A percentile compares a stretch with the other conserved stretches of the same genome.
These are phyloP conservation scores for Rhodotorula sp. DNA, from an alignment of 1,284 basidiomycete species.

Conservation along the genomic window DNA sequence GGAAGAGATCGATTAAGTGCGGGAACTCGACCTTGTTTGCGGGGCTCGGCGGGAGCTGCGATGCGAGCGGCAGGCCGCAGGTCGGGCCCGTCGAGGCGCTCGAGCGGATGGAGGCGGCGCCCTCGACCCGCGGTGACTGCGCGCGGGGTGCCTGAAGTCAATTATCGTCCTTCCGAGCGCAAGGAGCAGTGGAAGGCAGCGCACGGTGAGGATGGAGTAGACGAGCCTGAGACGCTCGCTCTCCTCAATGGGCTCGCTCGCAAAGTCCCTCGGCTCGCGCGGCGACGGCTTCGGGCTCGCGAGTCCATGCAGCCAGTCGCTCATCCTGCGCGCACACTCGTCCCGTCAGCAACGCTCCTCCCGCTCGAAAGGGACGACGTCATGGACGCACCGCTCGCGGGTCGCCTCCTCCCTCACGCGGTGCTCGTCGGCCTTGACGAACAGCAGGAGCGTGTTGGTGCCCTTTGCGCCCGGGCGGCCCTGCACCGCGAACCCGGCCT, in stretches of 20 bases:
- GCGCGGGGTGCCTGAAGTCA: background rate
- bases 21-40: slow-evolving; percentile 60
- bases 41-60: slow-evolving; percentile 14
- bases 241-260: slow-evolving; percentile 59
- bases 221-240: slow-evolving; percentile 79
- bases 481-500: slow-evolving; percentile 66
- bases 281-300: slow-evolving; percentile 56
- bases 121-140: slow-evolving; percentile 9
- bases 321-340: slow-evolving; percentile 55
- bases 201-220: slow-evolving; percentile 67
- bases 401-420: slow-evolving; percentile 68
- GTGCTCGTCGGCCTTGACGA: slow-evolving; percentile 69
- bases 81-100: slow-evolving; percentile 22
- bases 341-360: background rate
- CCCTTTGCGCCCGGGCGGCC: slow-evolving; percentile 68
- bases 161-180: background rate
- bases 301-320: slow-evolving; percentile 65
- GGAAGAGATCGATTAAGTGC: slow-evolving; percentile 74
- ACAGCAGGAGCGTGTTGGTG: slow-evolving; percentile 74
- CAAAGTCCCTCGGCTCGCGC: slow-evolving; percentile 55
- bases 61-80: slow-evolving; percentile 25
- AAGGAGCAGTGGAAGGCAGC: background rate
- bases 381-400: slow-evolving; percentile 67
- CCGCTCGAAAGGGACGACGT: background rate
- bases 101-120: slow-evolving; percentile 26